Evolutionary conservation across 805 yeast species (phyloP), one percentile per base, ranked within the genome.

Genomic region (Teunomyces funiuensis): DNA sequence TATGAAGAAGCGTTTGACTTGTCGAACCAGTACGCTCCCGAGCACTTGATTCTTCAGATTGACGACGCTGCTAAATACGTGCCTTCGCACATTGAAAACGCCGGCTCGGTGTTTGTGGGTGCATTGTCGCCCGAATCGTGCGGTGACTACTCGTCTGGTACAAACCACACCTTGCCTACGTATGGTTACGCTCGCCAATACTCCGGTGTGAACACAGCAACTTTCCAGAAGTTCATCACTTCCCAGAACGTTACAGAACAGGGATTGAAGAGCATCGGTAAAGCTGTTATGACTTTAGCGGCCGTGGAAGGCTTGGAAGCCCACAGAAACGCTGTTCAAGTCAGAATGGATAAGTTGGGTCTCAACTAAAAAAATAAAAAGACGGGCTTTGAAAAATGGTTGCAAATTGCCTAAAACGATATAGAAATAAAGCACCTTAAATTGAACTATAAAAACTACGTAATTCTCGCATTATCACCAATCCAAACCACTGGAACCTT

Each of bases 161-260:
- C 99, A 4, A 93, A 93, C 75, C 99, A 93, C 70, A 93, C 99
- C 0, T 76, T 93, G 55, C 99, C 99, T 44, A 93, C 99, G 0
- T 93, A 93, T 60, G 99, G 99, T 38, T 93, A 91, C 59, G 98
- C 99, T 33, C 84, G 89, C 70, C 95, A 88, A 78, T 93, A 93
- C 70, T 83, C 95, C 51, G 99, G 99, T 47, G 97, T 90, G 42
- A 93, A 93, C 71, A 93, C 98, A 17, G 83, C 89, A 38, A 89
- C 97, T 0, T 93, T 88, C 81, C 95, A 87, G 66, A 93, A 93
- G 67, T 89, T 86, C 69, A 85, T 93, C 57, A 93, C 99, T 8
- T 78, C 96, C 20, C 99, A 93, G 71, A 88, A 84, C 57, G 88
- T 93, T 26, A 83, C 89, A 1, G 80, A 85, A 42, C 77, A 83